These are phyloP conservation scores for Elaeis oleifera DNA, from an alignment of 202 grass and related monocot genomes.

Conservation along the genomic window DNA sequence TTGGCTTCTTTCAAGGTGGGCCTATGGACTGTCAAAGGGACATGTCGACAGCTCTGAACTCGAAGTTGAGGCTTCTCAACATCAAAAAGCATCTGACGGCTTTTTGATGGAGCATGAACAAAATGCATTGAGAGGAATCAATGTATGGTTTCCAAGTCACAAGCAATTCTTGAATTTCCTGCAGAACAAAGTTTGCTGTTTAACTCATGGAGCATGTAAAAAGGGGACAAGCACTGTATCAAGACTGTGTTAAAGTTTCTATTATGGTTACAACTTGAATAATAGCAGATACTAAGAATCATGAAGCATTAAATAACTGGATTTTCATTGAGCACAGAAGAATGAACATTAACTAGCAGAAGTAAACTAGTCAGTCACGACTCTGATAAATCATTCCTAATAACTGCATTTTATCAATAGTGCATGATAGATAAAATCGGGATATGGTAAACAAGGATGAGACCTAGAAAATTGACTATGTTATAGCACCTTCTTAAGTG, in stretches of 20 bases:
- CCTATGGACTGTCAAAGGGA: slow-evolving; percentile 68
- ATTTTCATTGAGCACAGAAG: too few species aligned
- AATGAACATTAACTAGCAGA: not conserved
- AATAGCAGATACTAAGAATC: too few species aligned
- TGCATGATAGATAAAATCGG: too few species aligned
- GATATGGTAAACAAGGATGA: not conserved
- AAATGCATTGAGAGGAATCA: slow-evolving; percentile 45
- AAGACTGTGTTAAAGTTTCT: too few species aligned
- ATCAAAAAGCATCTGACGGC: slow-evolving; percentile 83
- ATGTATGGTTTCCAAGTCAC: slow-evolving; percentile 85
- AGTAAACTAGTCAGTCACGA: not conserved
- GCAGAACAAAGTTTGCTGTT: slow-evolving; percentile 16
- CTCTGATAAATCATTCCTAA: too few species aligned
- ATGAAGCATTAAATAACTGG: too few species aligned
- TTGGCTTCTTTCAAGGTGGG: slow-evolving; percentile 94
- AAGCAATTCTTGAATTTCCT: slow-evolving; percentile 86
- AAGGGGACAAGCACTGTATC: too few species aligned
- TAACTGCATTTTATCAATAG: too few species aligned
- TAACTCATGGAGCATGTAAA: not conserved
- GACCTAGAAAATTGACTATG: not conserved
- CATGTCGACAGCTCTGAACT: slow-evolving; percentile 50
- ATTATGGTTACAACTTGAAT: too few species aligned
- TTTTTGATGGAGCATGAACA: slow-evolving; percentile 73
- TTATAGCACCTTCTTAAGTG: slow-evolving; percentile 62
- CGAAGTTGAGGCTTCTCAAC: slow-evolving; percentile 50